phyloP scores from a whole-genome alignment of 1,139 yeast species.

The Taiozyma onychis region DNA sequence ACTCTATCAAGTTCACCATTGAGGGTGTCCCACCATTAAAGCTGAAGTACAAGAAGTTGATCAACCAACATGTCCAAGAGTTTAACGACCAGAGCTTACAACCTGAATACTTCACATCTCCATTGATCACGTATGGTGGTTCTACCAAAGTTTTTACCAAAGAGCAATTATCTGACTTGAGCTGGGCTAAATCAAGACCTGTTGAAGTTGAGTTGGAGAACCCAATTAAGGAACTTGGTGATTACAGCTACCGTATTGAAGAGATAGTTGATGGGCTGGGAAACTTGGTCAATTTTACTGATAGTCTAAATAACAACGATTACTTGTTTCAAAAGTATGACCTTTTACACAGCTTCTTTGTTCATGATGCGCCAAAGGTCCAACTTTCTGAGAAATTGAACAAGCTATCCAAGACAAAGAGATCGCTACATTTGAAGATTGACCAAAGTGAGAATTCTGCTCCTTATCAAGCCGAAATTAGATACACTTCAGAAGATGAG shows the following conservation, averaged over 20 bases:
- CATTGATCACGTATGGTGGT: conserved; percentile 22
- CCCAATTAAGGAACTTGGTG: conserved; percentile 47
- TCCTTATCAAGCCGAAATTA: conserved; percentile 44
- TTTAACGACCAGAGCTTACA: conserved; percentile 42
- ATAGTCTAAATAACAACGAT: conserved; percentile 25
- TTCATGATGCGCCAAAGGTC: conserved; percentile 59
- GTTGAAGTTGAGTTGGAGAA: conserved; percentile 46
- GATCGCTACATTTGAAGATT: conserved; percentile 35
- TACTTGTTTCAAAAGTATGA: conserved; percentile 39
- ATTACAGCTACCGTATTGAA: conserved; percentile 58
- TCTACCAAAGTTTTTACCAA: conserved; percentile 21
- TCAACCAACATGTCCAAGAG: conserved; percentile 43
- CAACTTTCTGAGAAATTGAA: conserved; percentile 31
- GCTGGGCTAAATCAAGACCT: conserved; percentile 48
- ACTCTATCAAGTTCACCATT: conserved; percentile 49
- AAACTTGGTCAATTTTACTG: conserved; percentile 50
- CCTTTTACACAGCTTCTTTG: conserved; percentile 47
- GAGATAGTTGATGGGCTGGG: conserved; percentile 75
- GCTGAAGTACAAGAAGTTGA: conserved; percentile 51
- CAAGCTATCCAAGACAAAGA: conserved; percentile 35
- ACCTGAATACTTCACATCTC: conserved; percentile 38
- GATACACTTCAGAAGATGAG: conserved; percentile 31
- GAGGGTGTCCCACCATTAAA: conserved; percentile 75
- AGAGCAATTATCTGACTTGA: conserved; percentile 34
- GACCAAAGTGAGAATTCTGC: conserved; percentile 27